Evolutionary conservation across 2,329 filamentous ascomycete genomes (phyloP), one percentile per base, ranked within the genome.

Genomic region (Aspergillus pseudotamarii): DNA sequence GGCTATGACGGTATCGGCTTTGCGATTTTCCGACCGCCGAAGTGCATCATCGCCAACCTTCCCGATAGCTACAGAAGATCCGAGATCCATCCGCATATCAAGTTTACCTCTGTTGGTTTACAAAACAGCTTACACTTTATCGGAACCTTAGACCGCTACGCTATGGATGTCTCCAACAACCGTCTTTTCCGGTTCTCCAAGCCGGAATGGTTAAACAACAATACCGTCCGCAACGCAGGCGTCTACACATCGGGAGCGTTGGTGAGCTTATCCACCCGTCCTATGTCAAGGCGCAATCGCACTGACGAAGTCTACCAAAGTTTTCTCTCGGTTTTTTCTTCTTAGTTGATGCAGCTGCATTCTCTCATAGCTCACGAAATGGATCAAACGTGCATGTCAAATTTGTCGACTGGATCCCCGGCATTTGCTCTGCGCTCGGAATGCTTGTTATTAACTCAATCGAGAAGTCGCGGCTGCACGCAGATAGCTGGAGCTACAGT

Each of bases 391-490:
- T 88, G 23, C 87, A 90, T 77, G 83, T 91, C 73, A 89, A 85
- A 75, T 90, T 91, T 76, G 83, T 90, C 68, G 88, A 91, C 80
- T 91, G 88, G 88, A 88, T 91, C 69, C 89, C 88, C 4, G 85
- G 85, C 64, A 91, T 91, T 78, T 91, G 89, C 81, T 89, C 86
- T 50, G 83, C 86, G 64, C 82, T 91, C 36, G 88, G 88, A 64
- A 90, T 91, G 88, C 83, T 91, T 57, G 87, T 91, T 69, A 90
- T 91, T 81, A 91, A 91, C 77, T 87, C 84, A 65, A 90, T 91
- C 72, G 88, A 91, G 72, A 91, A 91, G 78, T 85, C 86, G 30
- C 82, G 88, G 46, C 76, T 91, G 61, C 85, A 83, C 45, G 87
- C 86, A 38, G 88, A 91, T 73, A 86, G 81, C 72, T 90, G 88